Conservation (phyloP, 2,329 filamentous ascomycete genomes). For the Alternaria ethzedia region DNA sequence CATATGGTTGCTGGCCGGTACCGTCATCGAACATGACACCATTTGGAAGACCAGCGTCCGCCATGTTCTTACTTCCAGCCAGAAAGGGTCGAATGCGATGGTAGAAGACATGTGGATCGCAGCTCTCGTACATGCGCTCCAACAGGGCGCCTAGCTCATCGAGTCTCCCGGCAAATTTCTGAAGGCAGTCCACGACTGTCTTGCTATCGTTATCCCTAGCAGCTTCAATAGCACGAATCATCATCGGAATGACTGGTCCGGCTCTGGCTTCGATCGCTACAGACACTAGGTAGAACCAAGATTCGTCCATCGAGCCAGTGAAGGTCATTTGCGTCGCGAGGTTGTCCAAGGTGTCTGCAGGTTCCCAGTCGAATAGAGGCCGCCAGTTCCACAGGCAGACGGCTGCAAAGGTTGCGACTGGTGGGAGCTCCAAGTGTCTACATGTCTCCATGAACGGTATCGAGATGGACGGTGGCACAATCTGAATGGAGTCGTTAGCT, state of each 20-base stretch:
- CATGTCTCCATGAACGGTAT: slow-evolving; percentile 82
- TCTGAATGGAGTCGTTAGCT: slow-evolving; percentile 47
- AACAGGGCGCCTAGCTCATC: slow-evolving; percentile 83
- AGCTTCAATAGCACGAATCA: slow-evolving; percentile 85
- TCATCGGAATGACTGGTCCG: slow-evolving; percentile 83
- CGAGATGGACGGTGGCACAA: slow-evolving; percentile 80
- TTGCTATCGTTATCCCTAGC: slow-evolving; percentile 72
- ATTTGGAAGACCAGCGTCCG: slow-evolving; percentile 84
- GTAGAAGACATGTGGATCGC: slow-evolving; percentile 94
- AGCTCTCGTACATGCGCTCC: slow-evolving; percentile 91
- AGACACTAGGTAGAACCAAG: slow-evolving; percentile 97
- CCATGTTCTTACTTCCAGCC: slow-evolving; percentile 97
- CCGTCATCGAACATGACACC: slow-evolving; percentile 90
- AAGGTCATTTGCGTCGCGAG: slow-evolving; percentile 87
- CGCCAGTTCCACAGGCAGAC: slow-evolving; percentile 97
- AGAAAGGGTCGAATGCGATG: slow-evolving; percentile 95
- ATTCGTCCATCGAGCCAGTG: slow-evolving; percentile 93
- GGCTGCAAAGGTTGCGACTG: slow-evolving; percentile 92
- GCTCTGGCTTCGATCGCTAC: slow-evolving; percentile 94
- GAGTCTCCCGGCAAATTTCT: slow-evolving; percentile 81
- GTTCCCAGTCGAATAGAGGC: slow-evolving; percentile 83
- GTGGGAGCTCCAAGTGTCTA: slow-evolving; percentile 79
- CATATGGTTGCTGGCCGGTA: slow-evolving; percentile 69
- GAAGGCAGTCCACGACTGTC: slow-evolving; percentile 79
- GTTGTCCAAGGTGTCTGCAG: slow-evolving; percentile 83